A percentile compares a stretch with the other conserved stretches of the same genome.
phyloP scores from a whole-genome alignment of 1,139 yeast genomes.

The Geotrichum candidum region DNA sequence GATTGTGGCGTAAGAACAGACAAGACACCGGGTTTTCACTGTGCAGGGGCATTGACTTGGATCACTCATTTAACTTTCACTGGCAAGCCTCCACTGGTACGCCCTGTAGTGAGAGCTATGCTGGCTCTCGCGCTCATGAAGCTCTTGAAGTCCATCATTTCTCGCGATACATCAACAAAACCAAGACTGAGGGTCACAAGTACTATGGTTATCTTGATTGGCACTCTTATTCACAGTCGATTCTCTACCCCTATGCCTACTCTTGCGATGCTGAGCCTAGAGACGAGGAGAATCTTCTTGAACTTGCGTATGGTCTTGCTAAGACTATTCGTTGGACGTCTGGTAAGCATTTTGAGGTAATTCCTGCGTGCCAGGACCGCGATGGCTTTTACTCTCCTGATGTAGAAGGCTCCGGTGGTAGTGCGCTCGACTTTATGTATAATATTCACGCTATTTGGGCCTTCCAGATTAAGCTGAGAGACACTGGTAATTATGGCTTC shows the following conservation, averaged over 20 bases:
- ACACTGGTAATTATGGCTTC: conserved; percentile 79
- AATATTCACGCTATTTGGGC: conserved; percentile 81
- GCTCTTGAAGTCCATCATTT: conserved; percentile 66
- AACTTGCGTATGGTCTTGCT: conserved; percentile 72
- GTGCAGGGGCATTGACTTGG: conserved; percentile 81
- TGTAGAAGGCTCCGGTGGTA: conserved; percentile 74
- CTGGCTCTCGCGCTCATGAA: conserved; percentile 72
- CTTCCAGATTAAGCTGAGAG: conserved; percentile 73
- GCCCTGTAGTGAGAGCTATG: conserved; percentile 59
- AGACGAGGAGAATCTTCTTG: conserved; percentile 74
- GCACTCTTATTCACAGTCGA: conserved; percentile 80
- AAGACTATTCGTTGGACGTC: conserved; percentile 60
- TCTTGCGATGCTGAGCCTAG: conserved; percentile 67
- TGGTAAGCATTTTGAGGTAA: conserved; percentile 60
- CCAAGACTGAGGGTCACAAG: conserved; percentile 45
- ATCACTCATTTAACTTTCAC: conserved; percentile 74
- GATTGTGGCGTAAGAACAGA: conserved; percentile 86
- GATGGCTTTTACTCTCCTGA: conserved; percentile 41
- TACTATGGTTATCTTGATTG: conserved; percentile 74
- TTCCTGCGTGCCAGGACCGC: conserved; percentile 75
- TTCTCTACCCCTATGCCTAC: conserved; percentile 76
- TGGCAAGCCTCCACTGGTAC: conserved; percentile 54
- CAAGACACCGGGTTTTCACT: conserved; percentile 62
- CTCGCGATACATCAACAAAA: conserved; percentile 56
- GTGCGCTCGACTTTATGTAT: conserved; percentile 79